A percentile compares a stretch with the other conserved stretches of the same genome.
Evolutionary conservation across 1,139 yeast genomes (phyloP).

Genomic region (Ogataea hybrid): DNA sequence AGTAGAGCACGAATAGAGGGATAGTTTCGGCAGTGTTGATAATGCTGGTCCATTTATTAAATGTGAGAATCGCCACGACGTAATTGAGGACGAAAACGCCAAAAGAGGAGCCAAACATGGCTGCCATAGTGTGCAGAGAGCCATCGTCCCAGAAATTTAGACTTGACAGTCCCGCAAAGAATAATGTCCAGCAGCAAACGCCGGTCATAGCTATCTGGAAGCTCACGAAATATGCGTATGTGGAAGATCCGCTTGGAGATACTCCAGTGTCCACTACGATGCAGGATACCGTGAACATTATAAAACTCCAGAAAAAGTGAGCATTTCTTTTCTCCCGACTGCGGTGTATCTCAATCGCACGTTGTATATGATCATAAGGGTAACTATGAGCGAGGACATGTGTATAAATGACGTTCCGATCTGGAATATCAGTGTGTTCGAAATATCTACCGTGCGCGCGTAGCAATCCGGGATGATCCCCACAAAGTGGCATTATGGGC

Average conservation of each 20-base stretch:
- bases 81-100: slow-evolving; percentile 63
- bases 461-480: slow-evolving; percentile 81
- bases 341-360: slow-evolving; percentile 88
- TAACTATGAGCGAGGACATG: slow-evolving; percentile 64
- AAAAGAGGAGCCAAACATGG: slow-evolving; percentile 47
- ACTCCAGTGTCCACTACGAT: slow-evolving; percentile 91
- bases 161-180: slow-evolving; percentile 75
- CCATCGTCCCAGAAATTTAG: slow-evolving; percentile 97
- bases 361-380: slow-evolving; percentile 72
- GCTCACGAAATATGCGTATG: slow-evolving; percentile 82
- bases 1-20: slow-evolving; percentile 66
- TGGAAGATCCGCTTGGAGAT: slow-evolving; percentile 73
- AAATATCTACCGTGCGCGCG: slow-evolving; percentile 80
- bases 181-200: slow-evolving; percentile 64
- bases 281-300: slow-evolving; percentile 59
- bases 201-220: slow-evolving; percentile 74
- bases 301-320: slow-evolving; percentile 65
- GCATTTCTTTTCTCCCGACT: slow-evolving; percentile 85
- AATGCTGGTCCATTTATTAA: slow-evolving; percentile 58
- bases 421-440: slow-evolving; percentile 88
- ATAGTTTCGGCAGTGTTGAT: slow-evolving; percentile 46
- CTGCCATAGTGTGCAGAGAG: slow-evolving; percentile 59
- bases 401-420: slow-evolving; percentile 88
- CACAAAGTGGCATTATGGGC: slow-evolving; percentile 24
- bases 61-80: slow-evolving; percentile 66